These are phyloP conservation scores for Scheffersomyces lignicola DNA, from an alignment of 1,139 yeast species.

Conservation along the genomic window DNA sequence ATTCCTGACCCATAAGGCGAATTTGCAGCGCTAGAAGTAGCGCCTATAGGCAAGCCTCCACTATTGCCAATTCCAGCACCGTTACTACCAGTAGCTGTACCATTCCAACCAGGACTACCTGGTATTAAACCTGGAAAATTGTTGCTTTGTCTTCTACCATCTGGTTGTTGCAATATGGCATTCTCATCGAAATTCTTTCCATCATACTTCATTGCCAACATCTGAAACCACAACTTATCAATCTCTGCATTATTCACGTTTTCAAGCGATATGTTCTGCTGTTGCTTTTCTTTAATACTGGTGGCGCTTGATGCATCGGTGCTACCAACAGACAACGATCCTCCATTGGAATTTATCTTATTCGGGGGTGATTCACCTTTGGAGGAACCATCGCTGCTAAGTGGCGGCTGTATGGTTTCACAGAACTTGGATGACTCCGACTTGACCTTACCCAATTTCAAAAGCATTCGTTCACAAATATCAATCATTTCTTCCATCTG, in stretches of 20 bases:
- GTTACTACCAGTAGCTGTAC: neutral
- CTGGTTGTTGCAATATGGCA: neutral
- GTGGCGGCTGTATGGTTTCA: slow-evolving; percentile 8
- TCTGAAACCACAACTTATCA: slow-evolving; percentile 42
- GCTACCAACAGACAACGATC: slow-evolving; percentile 9
- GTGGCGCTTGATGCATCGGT: slow-evolving; percentile 10
- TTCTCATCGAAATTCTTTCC: slow-evolving; percentile 3
- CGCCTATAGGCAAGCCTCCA: too few relatives aligned
- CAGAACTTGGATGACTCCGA: slow-evolving; percentile 14
- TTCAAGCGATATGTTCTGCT: slow-evolving; percentile 16
- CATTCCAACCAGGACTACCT: slow-evolving; percentile 5
- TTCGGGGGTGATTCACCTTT: slow-evolving; percentile 6
- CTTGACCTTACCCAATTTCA: slow-evolving; percentile 18
- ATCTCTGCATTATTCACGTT: slow-evolving; percentile 33
- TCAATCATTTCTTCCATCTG: slow-evolving; percentile 30
- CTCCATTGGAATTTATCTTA: slow-evolving; percentile 2
- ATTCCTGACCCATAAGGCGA: slow-evolving; percentile 1
- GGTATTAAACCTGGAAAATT: slow-evolving; percentile 5
- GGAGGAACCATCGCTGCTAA: slow-evolving; percentile 1
- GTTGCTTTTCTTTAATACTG: neutral
- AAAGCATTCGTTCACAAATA: slow-evolving; percentile 26
- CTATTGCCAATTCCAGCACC: too few relatives aligned
- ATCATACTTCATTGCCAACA: slow-evolving; percentile 35
- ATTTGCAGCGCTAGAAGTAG: neutral
- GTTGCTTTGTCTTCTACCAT: slow-evolving; percentile 4